Conservation (phyloP, 1,284 basidiomycete species). For the Cystobasidiaceae sp. region DNA sequence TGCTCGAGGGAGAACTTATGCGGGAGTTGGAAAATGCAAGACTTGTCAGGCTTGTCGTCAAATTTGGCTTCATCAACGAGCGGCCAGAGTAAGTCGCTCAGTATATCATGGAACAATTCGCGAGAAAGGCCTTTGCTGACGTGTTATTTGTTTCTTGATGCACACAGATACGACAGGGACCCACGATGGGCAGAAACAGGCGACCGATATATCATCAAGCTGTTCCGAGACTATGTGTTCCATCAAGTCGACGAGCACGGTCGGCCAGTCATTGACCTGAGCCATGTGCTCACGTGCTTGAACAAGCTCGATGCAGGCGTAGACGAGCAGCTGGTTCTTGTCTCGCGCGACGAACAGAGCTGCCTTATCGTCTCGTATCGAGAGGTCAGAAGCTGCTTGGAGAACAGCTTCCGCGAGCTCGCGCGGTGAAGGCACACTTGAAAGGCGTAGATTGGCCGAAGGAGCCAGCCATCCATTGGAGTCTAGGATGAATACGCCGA, state of each 20-base stretch:
- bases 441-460: no score
- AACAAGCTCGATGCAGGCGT: conserved; percentile 93
- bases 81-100: conserved; percentile 72
- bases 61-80: conserved; percentile 98
- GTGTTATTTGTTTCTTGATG: not conserved
- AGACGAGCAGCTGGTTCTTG: conserved; percentile 91
- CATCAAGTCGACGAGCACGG: conserved; percentile 91
- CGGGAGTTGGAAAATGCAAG: conserved; percentile 95
- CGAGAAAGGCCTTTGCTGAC: not conserved
- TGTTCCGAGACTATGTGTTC: conserved; percentile 98
- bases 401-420: conserved; percentile 27
- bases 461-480: no score
- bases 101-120: not conserved
- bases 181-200: conserved; percentile 97
- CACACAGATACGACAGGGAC: conserved; percentile 78
- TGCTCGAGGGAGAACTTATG: conserved; percentile 75
- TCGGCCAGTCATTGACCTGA: conserved; percentile 80
- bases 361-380: conserved; percentile 94
- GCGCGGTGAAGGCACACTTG: not conserved
- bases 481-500: no score
- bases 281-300: conserved; percentile 81
- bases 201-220: conserved; percentile 93
- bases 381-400: conserved; percentile 52
- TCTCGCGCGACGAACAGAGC: conserved; percentile 84
- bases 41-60: conserved; percentile 83